Conservation (phyloP, 345 rosid genomes). For the Leavenworthia alabamica region DNA sequence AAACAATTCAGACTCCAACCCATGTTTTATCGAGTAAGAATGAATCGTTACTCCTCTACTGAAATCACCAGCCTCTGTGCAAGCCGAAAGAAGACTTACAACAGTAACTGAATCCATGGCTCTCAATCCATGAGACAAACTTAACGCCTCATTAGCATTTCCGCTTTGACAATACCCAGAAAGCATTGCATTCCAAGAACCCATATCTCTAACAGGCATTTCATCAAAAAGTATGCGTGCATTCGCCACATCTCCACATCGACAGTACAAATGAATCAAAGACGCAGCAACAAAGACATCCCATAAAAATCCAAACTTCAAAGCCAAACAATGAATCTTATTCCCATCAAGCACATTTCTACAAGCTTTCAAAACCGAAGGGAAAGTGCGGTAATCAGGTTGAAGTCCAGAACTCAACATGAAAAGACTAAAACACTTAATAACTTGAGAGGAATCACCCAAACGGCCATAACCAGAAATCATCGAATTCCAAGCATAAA, state of each 20-base stretch:
- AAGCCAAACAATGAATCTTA: slow-evolving; percentile 47
- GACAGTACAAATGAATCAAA: slow-evolving; percentile 46
- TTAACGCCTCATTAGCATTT: slow-evolving; percentile 40
- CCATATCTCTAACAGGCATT: slow-evolving; percentile 46
- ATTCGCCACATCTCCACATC: slow-evolving; percentile 29
- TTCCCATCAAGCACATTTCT: slow-evolving; percentile 36
- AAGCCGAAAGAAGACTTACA: slow-evolving; percentile 48
- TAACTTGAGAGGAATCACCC: slow-evolving; percentile 31
- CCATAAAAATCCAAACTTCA: slow-evolving; percentile 53
- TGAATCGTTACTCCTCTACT: slow-evolving; percentile 39
- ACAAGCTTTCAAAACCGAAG: slow-evolving; percentile 55
- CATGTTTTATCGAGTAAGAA: slow-evolving; percentile 40
- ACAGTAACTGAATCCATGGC: slow-evolving; percentile 45
- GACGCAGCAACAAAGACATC: slow-evolving; percentile 57
- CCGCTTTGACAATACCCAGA: slow-evolving; percentile 58
- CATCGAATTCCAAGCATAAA: slow-evolving; percentile 55
- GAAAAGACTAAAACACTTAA: slow-evolving; percentile 39
- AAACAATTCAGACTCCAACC: slow-evolving; percentile 38
- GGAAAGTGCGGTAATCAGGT: slow-evolving; percentile 62
- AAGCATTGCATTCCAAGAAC: slow-evolving; percentile 63
- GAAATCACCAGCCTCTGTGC: slow-evolving; percentile 40
- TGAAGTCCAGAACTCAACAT: slow-evolving; percentile 38
- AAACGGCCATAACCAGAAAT: slow-evolving; percentile 43
- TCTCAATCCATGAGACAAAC: slow-evolving; percentile 36
- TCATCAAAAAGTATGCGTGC: slow-evolving; percentile 44